These are phyloP conservation scores for Camelina neglecta DNA, from an alignment of 345 rosid genomes.

Conservation along the genomic window DNA sequence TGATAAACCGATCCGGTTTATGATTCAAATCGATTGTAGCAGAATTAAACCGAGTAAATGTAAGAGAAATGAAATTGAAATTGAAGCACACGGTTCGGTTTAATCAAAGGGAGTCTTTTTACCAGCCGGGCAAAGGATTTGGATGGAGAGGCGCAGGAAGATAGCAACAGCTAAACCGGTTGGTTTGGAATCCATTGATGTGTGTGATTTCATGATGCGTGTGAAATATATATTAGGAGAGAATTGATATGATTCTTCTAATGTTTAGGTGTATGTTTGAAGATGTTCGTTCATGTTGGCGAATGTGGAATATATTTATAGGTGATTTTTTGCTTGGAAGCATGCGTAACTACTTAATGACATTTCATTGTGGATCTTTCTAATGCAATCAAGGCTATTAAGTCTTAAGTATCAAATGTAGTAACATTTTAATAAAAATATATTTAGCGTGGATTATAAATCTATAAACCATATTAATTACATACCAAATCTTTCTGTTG, in stretches of 20 bases:
- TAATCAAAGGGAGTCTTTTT: neutral
- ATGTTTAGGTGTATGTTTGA: neutral
- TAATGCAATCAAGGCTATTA: neutral
- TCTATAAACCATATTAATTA: no score
- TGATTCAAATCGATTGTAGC: neutral
- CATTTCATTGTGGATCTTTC: neutral
- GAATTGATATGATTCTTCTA: neutral
- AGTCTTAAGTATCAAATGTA: constrained; percentile 13
- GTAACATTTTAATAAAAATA: no score
- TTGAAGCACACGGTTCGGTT: neutral
- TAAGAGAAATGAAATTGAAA: no score
- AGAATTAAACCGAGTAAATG: neutral
- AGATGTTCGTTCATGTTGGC: constrained; percentile 1
- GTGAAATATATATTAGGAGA: neutral
- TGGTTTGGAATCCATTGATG: constrained; percentile 31
- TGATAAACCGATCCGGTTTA: constrained; percentile 10
- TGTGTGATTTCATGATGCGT: neutral
- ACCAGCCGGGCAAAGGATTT: constrained; percentile 16
- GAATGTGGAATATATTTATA: constrained; percentile 5
- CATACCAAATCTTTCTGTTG: no score
- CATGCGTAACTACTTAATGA: constrained; percentile 17
- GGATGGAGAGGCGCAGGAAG: constrained; percentile 7
- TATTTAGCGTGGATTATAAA: no score
- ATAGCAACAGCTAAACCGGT: constrained; percentile 1
- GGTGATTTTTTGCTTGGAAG: constrained; percentile 18